Percentiles rank a stretch among this genome's conserved stretches.
Evolutionary conservation across 441 rosid genomes (phyloP).

Genomic region (Croton setiger): DNA sequence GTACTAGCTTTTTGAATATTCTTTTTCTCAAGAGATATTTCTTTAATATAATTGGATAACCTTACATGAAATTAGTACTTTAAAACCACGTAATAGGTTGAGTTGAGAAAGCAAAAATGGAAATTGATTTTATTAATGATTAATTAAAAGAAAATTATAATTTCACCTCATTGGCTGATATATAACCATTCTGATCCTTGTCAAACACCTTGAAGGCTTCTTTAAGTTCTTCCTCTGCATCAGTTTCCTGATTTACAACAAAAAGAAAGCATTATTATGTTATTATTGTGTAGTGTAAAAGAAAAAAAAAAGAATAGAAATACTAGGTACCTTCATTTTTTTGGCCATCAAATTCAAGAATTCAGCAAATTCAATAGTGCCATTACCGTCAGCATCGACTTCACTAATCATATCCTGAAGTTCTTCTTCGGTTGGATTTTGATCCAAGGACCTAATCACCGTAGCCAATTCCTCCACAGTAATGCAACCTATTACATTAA

Average conservation of each 20-base stretch:
- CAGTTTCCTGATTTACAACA: slow-evolving; percentile 39
- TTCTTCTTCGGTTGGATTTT: slow-evolving; percentile 70
- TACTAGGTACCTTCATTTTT: slow-evolving; percentile 54
- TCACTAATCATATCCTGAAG: slow-evolving; percentile 72
- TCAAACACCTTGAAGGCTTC: slow-evolving; percentile 76
- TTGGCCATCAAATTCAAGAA: slow-evolving; percentile 69
- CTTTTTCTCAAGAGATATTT: background rate
- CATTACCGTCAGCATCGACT: slow-evolving; percentile 68
- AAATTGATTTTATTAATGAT: background rate
- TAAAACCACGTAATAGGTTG: background rate
- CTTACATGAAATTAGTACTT: too few species aligned
- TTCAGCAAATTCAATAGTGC: slow-evolving; percentile 74
- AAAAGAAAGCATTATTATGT: background rate
- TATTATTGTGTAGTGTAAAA: background rate
- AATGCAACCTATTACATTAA: slow-evolving; percentile 46
- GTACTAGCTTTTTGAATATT: background rate
- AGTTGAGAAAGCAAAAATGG: background rate
- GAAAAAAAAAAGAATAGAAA: background rate
- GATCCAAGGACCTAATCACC: slow-evolving; percentile 72
- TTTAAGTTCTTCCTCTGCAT: slow-evolving; percentile 64
- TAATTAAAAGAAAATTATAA: background rate
- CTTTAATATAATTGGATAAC: too few species aligned
- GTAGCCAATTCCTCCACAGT: slow-evolving; percentile 74
- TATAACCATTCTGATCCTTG: slow-evolving; percentile 72
- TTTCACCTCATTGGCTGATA: slow-evolving; percentile 63